Evolutionary conservation across 2,329 filamentous ascomycete genomes (phyloP).

Genomic region (Aureobasidium vineae): DNA sequence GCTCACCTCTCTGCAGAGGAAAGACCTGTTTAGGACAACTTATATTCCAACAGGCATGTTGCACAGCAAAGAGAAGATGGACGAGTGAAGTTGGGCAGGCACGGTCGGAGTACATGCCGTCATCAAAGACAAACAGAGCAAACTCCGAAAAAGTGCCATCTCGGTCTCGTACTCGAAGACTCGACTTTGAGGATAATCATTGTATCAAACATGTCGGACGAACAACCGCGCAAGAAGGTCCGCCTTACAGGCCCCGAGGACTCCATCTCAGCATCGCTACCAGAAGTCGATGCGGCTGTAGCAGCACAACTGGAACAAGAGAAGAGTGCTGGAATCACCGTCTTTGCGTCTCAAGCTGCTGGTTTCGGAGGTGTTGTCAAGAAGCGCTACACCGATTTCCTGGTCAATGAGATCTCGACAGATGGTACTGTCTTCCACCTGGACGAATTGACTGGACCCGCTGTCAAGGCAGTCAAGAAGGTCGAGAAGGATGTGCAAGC

Average conservation of each 20-base stretch:
- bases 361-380: slow-evolving; percentile 66
- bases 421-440: slow-evolving; percentile 76
- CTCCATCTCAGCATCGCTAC: neutral
- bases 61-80: neutral
- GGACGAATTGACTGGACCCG: slow-evolving; percentile 44
- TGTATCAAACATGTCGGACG: slow-evolving; percentile 13
- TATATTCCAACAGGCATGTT: neutral
- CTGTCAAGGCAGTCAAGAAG: slow-evolving; percentile 28
- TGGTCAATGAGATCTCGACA: slow-evolving; percentile 83
- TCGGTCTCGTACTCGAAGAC: neutral
- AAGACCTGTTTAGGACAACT: neutral
- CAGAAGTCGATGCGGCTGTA: slow-evolving; percentile 1
- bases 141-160: slow-evolving; percentile 12
- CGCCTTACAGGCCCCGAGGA: slow-evolving; percentile 25
- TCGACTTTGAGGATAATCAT: neutral
- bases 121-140: slow-evolving; percentile 22
- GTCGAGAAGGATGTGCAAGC: slow-evolving; percentile 14
- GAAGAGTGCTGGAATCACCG: slow-evolving; percentile 58
- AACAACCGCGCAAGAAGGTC: slow-evolving; percentile 27
- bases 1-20: neutral
- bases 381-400: slow-evolving; percentile 83
- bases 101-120: neutral
- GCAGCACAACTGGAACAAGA: slow-evolving; percentile 43
- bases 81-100: neutral
- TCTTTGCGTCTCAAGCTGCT: slow-evolving; percentile 59